Evolutionary conservation across 208 protist genomes (phyloP), one percentile per base, ranked within the genome.

Genomic region (Crithidia bombi): DNA sequence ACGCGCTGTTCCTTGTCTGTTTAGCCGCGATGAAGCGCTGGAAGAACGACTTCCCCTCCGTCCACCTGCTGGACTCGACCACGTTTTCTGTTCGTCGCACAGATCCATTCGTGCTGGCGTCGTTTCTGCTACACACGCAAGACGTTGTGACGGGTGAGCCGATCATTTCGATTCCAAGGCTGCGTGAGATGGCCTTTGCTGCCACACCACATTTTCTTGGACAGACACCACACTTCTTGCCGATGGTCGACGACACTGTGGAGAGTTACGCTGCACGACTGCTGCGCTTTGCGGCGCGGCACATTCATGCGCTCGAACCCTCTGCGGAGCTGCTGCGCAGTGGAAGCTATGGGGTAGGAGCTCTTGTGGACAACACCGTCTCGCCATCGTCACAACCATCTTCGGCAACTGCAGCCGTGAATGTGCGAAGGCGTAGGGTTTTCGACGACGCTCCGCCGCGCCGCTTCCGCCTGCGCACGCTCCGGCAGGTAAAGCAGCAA

Each of bases 71-170:
- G 28, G 75, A 80, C 63, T 50, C 68, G 2, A 75, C 63, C 2
- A 74, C 79, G 47, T 68, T 70, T 32, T 89, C 85, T 0, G 64
- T 79, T 3, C 83, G 73, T 44, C 61, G 75, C 55, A 78, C 71
- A 25, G 88, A 93, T 28, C 70, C 88, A 0, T 86, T 91, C 50
- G 61, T 91, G 0, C 55, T 93, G 25, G 72, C 82, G 47, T 67
- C 74, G 4, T 80, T 73, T 39, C 63, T 89, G 12, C 50, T 93
- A 19, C 43, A 47, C 25, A 25, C 51, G 3, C 57, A 52, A 1
- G 44, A 79, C 35, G 35, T n/a, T 0, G 63, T 41, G 15, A 63
- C 46, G 2, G 47, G 57, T 5, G 57, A 65, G n/a, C 65, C 64
- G 19, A 33, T 69, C 26, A 49, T 89, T n/a, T 78, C 76, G 23